A percentile compares a stretch with the other conserved stretches of the same genome.
Evolutionary conservation across 1,284 basidiomycete species (phyloP).

Genomic region (Phylloporus sp.): DNA sequence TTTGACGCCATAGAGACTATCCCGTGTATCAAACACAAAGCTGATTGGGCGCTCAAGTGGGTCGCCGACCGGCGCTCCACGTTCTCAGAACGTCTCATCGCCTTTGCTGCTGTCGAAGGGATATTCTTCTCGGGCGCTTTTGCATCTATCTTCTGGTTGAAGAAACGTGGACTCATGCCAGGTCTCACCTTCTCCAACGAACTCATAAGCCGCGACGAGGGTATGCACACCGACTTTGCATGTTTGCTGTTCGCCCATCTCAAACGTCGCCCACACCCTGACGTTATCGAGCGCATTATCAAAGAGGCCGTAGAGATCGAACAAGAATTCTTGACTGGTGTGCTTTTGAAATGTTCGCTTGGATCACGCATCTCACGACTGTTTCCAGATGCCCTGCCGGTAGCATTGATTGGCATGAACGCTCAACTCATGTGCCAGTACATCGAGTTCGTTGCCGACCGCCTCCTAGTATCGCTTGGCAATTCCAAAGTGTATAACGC

Average conservation of each 20-base stretch:
- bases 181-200: slow-evolving; percentile 97
- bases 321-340: slow-evolving; percentile 81
- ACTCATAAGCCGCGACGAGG: slow-evolving; percentile 96
- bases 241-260: slow-evolving; percentile 93
- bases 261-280: slow-evolving; percentile 76
- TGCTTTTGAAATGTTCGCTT: slow-evolving; percentile 4
- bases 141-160: slow-evolving; percentile 97
- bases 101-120: slow-evolving; percentile 96
- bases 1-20: slow-evolving; percentile 97
- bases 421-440: slow-evolving; percentile 87
- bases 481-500: slow-evolving; percentile 79
- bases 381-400: slow-evolving; percentile 65
- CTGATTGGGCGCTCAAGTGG: slow-evolving; percentile 93
- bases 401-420: slow-evolving; percentile 85
- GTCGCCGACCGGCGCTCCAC: slow-evolving; percentile 83
- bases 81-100: slow-evolving; percentile 92
- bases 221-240: slow-evolving; percentile 98
- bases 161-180: slow-evolving; percentile 98
- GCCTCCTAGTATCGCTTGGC: slow-evolving; percentile 84
- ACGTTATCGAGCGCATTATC: slow-evolving; percentile 76
- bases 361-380: neutral
- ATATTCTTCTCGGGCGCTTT: slow-evolving; percentile 98
- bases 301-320: slow-evolving; percentile 84
- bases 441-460: slow-evolving; percentile 97
- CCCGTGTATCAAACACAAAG: slow-evolving; percentile 89